These are phyloP conservation scores for Microdochium paspali DNA, from an alignment of 2,329 filamentous ascomycete species.

Conservation along the genomic window DNA sequence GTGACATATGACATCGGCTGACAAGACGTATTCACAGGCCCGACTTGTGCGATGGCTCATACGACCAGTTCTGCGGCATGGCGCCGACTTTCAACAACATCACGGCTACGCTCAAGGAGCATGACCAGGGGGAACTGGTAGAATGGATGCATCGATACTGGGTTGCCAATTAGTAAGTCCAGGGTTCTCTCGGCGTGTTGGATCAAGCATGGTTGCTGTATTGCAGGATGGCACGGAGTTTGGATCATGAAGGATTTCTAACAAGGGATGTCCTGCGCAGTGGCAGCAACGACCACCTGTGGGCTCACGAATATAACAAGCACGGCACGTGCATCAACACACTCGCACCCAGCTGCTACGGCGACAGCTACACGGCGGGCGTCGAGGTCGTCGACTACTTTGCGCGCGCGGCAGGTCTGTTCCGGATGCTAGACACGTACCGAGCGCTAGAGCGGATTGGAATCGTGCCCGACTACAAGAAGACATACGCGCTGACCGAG, in stretches of 20 bases:
- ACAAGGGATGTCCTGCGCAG: conserved; percentile 7
- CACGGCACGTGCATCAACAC: conserved; percentile 67
- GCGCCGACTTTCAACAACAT: conserved; percentile 31
- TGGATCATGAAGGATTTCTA: no score
- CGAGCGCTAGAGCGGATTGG: conserved; percentile 24
- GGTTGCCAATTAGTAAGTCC: conserved; percentile 26
- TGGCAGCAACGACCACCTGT: conserved; percentile 37
- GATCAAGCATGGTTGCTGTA: no score
- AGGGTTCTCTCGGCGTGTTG: no score
- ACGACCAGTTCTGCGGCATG: conserved; percentile 31
- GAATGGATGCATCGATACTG: conserved; percentile 32
- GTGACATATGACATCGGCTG: not conserved
- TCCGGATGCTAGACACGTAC: conserved; percentile 32
- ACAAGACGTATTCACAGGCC: conserved; percentile 18
- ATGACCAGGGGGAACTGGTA: conserved; percentile 27
- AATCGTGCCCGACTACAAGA: conserved; percentile 22
- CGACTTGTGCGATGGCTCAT: conserved; percentile 32
- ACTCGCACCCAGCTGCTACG: conserved; percentile 55
- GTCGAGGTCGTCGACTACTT: conserved; percentile 36
- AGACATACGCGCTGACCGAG: conserved; percentile 31
- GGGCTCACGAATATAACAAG: conserved; percentile 65
- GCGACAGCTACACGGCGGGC: conserved; percentile 33
- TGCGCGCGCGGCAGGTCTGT: conserved; percentile 28
- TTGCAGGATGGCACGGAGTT: no score
- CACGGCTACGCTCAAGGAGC: conserved; percentile 27